A percentile compares a stretch with the other conserved stretches of the same genome.
These are phyloP conservation scores for Ensete glaucum DNA, from an alignment of 176 grass and related monocot genomes.

Conservation along the genomic window DNA sequence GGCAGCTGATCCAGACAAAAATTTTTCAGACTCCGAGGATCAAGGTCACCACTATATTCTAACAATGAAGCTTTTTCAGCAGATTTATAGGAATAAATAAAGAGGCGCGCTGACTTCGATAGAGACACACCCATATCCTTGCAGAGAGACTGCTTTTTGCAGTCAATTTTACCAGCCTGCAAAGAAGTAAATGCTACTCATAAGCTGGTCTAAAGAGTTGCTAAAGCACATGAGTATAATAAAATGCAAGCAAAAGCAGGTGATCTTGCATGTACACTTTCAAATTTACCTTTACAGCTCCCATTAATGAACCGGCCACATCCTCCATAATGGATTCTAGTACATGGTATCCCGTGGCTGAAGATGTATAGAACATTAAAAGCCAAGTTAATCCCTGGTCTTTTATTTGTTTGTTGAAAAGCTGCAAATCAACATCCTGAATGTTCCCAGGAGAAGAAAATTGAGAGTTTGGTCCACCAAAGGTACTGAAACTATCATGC, in stretches of 20 bases:
- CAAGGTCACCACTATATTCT: conserved; percentile 68
- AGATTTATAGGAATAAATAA: conserved; percentile 69
- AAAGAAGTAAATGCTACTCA: conserved; percentile 16
- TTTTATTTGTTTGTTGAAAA: conserved; percentile 78
- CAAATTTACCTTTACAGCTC: conserved; percentile 49
- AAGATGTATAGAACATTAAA: conserved; percentile 67
- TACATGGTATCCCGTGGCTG: conserved; percentile 39
- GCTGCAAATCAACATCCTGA: conserved; percentile 49
- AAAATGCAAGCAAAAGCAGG: neutral
- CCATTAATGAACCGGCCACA: conserved; percentile 46
- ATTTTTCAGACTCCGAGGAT: conserved; percentile 72
- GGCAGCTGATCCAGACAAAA: conserved; percentile 88
- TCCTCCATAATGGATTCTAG: conserved; percentile 61
- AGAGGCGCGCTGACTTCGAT: conserved; percentile 51
- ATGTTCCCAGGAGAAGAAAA: conserved; percentile 34
- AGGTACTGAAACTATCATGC: conserved; percentile 41
- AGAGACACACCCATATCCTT: conserved; percentile 44
- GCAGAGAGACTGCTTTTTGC: conserved; percentile 60
- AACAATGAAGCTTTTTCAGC: conserved; percentile 59
- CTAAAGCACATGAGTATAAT: neutral
- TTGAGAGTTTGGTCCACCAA: conserved; percentile 32
- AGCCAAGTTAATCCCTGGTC: conserved; percentile 84
- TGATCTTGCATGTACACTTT: neutral
- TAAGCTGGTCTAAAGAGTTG: neutral
- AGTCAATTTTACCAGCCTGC: conserved; percentile 85